phyloP scores from a whole-genome alignment of 2,329 filamentous ascomycete genomes.

The Ophiostoma ulmi region DNA sequence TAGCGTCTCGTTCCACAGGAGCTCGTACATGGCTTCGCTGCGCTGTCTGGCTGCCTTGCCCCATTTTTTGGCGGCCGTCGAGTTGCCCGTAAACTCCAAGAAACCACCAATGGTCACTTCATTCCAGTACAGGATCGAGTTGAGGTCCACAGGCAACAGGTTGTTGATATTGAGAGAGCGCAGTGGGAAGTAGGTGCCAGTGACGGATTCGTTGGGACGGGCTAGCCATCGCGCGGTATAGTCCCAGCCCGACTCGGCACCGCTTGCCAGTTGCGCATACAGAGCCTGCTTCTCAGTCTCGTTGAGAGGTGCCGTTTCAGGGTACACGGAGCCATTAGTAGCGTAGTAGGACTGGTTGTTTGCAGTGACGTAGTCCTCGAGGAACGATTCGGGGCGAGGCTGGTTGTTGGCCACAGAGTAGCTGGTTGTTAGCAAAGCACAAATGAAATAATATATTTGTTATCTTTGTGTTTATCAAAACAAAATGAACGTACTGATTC shows the following conservation, averaged over 20 bases:
- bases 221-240: slow-evolving; percentile 56
- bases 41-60: slow-evolving; percentile 40
- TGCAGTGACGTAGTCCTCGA: slow-evolving; percentile 61
- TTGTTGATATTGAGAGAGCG: slow-evolving; percentile 56
- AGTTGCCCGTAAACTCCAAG: slow-evolving; percentile 47
- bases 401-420: slow-evolving; percentile 60
- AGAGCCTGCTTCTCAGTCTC: slow-evolving; percentile 48
- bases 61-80: slow-evolving; percentile 45
- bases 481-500: slow-evolving; percentile 43
- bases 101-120: slow-evolving; percentile 56
- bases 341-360: slow-evolving; percentile 61
- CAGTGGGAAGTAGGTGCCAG: slow-evolving; percentile 60
- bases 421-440: slow-evolving; percentile 30
- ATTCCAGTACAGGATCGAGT: slow-evolving; percentile 63
- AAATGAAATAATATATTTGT: background rate
- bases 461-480: background rate
- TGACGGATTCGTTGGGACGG: slow-evolving; percentile 52
- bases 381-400: slow-evolving; percentile 62
- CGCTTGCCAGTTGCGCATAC: slow-evolving; percentile 59
- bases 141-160: slow-evolving; percentile 60
- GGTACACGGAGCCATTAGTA: slow-evolving; percentile 53
- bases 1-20: slow-evolving; percentile 61
- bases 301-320: slow-evolving; percentile 46
- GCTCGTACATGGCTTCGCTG: slow-evolving; percentile 56
- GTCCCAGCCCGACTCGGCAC: slow-evolving; percentile 63